Evolutionary conservation across 2,329 filamentous ascomycete genomes (phyloP).

Genomic region (Juglanconis sp.): DNA sequence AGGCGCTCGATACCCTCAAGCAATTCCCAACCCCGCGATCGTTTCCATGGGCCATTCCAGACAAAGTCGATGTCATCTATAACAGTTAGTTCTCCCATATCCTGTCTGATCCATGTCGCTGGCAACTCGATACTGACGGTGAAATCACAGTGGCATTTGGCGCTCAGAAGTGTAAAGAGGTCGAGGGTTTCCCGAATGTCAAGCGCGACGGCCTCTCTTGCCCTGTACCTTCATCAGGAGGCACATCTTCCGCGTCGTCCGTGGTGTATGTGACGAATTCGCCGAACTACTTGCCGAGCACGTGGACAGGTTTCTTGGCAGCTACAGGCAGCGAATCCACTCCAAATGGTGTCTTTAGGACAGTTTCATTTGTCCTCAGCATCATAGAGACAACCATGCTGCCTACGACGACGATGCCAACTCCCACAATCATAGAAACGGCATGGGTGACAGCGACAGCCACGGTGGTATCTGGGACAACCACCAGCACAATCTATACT

Average conservation of each 20-base stretch:
- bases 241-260: not conserved
- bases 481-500: not conserved
- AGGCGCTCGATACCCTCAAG: not conserved
- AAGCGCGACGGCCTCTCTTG: constrained; percentile 1
- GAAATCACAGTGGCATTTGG: constrained; percentile 1
- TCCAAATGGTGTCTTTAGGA: not conserved
- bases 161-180: constrained; percentile 7
- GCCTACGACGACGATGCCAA: not conserved
- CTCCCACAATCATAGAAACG: not conserved
- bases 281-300: constrained; percentile 4
- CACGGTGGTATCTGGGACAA: not conserved
- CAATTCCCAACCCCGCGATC: not conserved
- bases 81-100: not conserved
- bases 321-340: not conserved
- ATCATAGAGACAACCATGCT: not conserved
- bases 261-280: not conserved
- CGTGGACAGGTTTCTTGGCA: not conserved
- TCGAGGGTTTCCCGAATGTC: constrained; percentile 6
- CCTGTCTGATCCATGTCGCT: not conserved
- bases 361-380: not conserved
- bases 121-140: not conserved
- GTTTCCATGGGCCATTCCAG: not conserved
- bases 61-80: constrained; percentile 4
- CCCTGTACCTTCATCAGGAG: not conserved
- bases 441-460: not conserved